Evolutionary conservation across 2,329 filamentous ascomycete genomes (phyloP).

Genomic region (Lasiodiplodia sp.): DNA sequence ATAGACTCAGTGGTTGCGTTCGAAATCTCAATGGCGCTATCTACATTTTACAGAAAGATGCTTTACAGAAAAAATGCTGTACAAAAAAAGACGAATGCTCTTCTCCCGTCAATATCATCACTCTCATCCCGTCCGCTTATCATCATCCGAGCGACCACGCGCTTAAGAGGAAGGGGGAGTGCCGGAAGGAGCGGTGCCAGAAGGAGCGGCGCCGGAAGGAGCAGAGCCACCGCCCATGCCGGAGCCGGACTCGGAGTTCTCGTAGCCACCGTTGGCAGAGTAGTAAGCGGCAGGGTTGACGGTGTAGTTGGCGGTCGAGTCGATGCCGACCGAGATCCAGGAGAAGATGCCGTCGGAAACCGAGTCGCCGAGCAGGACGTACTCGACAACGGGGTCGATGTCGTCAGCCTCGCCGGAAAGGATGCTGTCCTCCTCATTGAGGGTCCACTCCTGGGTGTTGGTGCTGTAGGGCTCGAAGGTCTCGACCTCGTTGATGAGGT

Average conservation of each 20-base stretch:
- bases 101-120: not conserved
- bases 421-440: constrained; percentile 60
- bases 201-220: not conserved
- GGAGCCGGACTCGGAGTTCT: constrained; percentile 12
- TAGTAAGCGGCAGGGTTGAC: constrained; percentile 30
- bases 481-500: constrained; percentile 62
- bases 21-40: not conserved
- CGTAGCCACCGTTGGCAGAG: constrained; percentile 24
- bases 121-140: not conserved
- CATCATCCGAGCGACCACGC: not conserved
- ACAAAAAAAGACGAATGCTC: not conserved
- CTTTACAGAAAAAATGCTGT: not conserved
- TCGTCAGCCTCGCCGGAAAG: constrained; percentile 58
- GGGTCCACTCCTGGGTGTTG: constrained; percentile 53
- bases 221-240: constrained; percentile 17
- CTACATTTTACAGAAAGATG: not conserved
- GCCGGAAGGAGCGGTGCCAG: constrained; percentile 7
- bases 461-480: constrained; percentile 53
- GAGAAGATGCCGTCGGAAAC: constrained; percentile 43
- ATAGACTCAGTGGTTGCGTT: not conserved
- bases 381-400: constrained; percentile 65
- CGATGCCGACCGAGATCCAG: constrained; percentile 37
- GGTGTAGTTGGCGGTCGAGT: constrained; percentile 26
- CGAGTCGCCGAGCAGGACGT: constrained; percentile 62
- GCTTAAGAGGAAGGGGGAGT: constrained; percentile 15